Percentiles rank a stretch among this genome's conserved stretches.
phyloP scores from a whole-genome alignment of 768 basidiomycete species.

The Russula virescens region DNA sequence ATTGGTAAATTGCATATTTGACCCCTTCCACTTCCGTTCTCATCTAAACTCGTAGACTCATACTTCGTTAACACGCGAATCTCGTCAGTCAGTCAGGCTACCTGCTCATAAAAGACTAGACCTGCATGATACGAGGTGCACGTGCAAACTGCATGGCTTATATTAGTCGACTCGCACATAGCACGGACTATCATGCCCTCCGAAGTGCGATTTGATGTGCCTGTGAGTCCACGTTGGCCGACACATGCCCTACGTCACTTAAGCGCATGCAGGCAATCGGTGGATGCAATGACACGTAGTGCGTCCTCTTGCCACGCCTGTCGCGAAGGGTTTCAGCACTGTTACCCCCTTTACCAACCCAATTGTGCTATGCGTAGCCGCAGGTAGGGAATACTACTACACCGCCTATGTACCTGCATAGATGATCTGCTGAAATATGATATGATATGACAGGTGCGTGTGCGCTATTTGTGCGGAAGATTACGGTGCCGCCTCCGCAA shows the following conservation, averaged over 20 bases:
- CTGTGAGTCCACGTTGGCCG: neutral
- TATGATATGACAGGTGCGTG: neutral
- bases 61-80: neutral
- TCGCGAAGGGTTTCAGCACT: neutral
- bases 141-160: conserved; percentile 5
- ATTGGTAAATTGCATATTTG: neutral
- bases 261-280: neutral
- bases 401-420: neutral
- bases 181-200: neutral
- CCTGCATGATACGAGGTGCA: neutral
- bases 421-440: neutral
- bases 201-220: neutral
- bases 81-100: neutral
- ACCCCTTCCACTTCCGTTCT: neutral
- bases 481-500: conserved; percentile 2
- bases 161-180: neutral
- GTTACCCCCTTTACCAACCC: no score
- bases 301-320: neutral
- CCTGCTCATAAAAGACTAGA: neutral
- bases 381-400: neutral
- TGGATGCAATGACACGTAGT: neutral
- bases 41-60: neutral
- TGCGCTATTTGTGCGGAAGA: neutral
- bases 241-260: neutral
- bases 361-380: neutral